Evolutionary conservation across 2,329 filamentous ascomycete genomes (phyloP).

Genomic region (Phialophora verrucosa): DNA sequence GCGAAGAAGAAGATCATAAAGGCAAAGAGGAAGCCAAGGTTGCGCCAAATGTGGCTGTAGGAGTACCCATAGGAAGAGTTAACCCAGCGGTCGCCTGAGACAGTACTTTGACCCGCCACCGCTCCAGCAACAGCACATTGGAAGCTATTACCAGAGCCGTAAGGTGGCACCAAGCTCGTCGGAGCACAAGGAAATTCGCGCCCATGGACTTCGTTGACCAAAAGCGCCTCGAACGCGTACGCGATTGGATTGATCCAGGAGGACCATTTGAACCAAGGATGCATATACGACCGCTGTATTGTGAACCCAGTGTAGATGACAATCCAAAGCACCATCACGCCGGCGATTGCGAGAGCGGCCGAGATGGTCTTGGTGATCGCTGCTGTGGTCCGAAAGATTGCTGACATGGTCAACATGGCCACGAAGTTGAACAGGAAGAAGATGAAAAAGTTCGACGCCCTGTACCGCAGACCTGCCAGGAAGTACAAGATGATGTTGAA

Average conservation of each 20-base stretch:
- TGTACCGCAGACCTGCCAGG: conserved; percentile 63
- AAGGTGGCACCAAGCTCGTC: conserved; percentile 63
- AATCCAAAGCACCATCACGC: conserved; percentile 47
- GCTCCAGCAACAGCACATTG: conserved; percentile 60
- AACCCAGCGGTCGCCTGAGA: conserved; percentile 69
- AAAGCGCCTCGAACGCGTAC: conserved; percentile 49
- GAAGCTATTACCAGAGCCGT: conserved; percentile 77
- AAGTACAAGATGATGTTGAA: conserved; percentile 69
- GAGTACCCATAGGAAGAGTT: conserved; percentile 62
- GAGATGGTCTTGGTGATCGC: conserved; percentile 64
- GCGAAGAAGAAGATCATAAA: conserved; percentile 68
- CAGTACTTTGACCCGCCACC: conserved; percentile 58
- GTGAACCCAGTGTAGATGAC: conserved; percentile 54
- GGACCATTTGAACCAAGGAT: conserved; percentile 58
- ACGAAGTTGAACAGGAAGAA: conserved; percentile 61
- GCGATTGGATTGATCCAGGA: conserved; percentile 50
- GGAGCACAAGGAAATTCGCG: conserved; percentile 38
- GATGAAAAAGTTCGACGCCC: conserved; percentile 65
- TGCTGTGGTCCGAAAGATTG: conserved; percentile 62
- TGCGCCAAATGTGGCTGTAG: conserved; percentile 67
- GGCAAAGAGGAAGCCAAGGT: conserved; percentile 71
- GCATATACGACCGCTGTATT: conserved; percentile 56
- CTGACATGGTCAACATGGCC: conserved; percentile 65
- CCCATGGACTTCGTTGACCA: conserved; percentile 49
- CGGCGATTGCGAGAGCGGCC: conserved; percentile 61